Evolutionary conservation across 805 yeast species (phyloP), one percentile per base, ranked within the genome.

Genomic region (Kodamaea neixiangensis): DNA sequence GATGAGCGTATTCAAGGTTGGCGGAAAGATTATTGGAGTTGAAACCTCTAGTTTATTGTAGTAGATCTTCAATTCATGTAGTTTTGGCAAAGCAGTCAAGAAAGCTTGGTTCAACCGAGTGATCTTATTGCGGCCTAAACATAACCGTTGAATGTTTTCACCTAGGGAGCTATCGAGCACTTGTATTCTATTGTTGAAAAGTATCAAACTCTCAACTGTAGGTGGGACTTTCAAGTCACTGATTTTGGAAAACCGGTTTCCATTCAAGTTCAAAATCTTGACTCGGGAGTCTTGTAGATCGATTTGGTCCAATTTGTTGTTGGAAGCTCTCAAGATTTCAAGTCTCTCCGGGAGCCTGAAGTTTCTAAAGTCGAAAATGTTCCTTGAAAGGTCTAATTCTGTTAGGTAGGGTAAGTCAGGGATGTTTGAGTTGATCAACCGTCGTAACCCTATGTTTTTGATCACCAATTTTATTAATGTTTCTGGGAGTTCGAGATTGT

Each of bases 361-460:
- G 21, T 17, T 17, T 37, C 21, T 37, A 20, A 37, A 37, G 19
- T 37, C 41, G 11, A 37, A 37, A 17, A 37, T 37, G 21, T 37
- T 37, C 13, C 41, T 37, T 37, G 41, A 37, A 3, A 37, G n/a
- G 41, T 37, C 41, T 15, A 37, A 20, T 17, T 37, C 41, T 3
- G 41, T 37, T 20, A 37, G 15, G 2, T 17, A 20, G 19, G n/a
- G 9, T 17, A 37, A 37, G 13, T 37, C 41, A 37, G 41, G 21
- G 13, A 37, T 37, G 21, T 37, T 37, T 17, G 41, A 37, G 21
- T 37, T 37, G n/a, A 37, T 37, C 20, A 37, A 37, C 21, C 41
- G 41, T 15, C 41, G 41, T 37, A 37, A 17, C 13, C 41, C 41
- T 2, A 37, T 37, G 19, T 37, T 37, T 37, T 37, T 37, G 4